phyloP scores from a whole-genome alignment of 2,329 filamentous ascomycete species.

The Phoma herbarum region DNA sequence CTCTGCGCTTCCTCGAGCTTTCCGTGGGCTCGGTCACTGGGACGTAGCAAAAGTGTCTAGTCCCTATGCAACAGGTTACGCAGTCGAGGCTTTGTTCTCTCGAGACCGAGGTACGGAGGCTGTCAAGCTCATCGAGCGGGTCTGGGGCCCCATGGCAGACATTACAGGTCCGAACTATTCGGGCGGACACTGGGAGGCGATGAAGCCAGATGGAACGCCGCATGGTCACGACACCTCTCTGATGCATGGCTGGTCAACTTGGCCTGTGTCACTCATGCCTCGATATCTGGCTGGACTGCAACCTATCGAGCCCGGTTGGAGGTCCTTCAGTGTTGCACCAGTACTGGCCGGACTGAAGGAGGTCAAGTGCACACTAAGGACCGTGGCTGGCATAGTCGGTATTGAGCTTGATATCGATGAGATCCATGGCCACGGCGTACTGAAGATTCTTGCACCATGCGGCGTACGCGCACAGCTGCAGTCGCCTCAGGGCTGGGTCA shows the following conservation, averaged over 20 bases:
- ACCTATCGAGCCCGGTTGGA: conserved; percentile 19
- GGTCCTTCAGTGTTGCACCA: conserved; percentile 13
- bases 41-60: conserved; percentile 13
- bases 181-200: conserved; percentile 19
- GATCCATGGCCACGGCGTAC: background rate
- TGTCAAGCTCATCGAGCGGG: conserved; percentile 12
- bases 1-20: conserved; percentile 9
- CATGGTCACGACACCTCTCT: conserved; percentile 21
- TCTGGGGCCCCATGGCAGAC: conserved; percentile 21
- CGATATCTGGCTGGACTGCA: conserved; percentile 20
- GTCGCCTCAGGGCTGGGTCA: conserved; percentile 16
- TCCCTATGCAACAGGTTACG: conserved; percentile 18
- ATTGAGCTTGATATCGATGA: conserved; percentile 10
- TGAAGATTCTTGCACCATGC: conserved; percentile 8
- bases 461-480: conserved; percentile 6
- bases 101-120: conserved; percentile 3
- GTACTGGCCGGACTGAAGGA: conserved; percentile 11
- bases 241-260: conserved; percentile 23
- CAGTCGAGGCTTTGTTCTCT: conserved; percentile 17
- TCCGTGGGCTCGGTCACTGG: conserved; percentile 19
- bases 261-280: conserved; percentile 23
- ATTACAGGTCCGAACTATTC: conserved; percentile 12
- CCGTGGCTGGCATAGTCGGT: conserved; percentile 9
- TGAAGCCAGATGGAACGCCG: conserved; percentile 20
- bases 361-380: conserved; percentile 11